Evolutionary conservation across 257 asterid species (phyloP).

Genomic region (Solanum piurae): DNA sequence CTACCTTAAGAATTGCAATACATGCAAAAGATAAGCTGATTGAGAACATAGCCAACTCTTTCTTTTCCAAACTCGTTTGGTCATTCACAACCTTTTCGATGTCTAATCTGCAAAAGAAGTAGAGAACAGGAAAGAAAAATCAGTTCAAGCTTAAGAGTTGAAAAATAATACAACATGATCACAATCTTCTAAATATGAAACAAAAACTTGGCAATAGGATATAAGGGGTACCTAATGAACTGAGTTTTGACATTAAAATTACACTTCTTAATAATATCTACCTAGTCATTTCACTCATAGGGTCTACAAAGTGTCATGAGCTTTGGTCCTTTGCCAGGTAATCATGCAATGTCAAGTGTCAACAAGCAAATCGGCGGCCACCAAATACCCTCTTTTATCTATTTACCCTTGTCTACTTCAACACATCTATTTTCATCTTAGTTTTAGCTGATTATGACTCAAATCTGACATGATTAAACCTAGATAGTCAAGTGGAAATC

Average conservation of each 20-base stretch:
- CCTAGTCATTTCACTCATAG: too few species aligned
- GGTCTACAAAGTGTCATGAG: too few species aligned
- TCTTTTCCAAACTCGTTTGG: slow-evolving; percentile 53
- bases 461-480: background rate
- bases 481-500: background rate
- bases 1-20: slow-evolving; percentile 43
- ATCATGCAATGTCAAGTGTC: too few species aligned
- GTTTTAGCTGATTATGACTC: too few species aligned
- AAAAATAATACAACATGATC: background rate
- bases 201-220: background rate
- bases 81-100: slow-evolving; percentile 47
- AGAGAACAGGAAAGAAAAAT: background rate
- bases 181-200: background rate
- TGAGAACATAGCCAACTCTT: slow-evolving; percentile 47
- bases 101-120: slow-evolving; percentile 47
- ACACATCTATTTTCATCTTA: too few species aligned
- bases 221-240: too few species aligned
- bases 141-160: background rate
- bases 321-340: too few species aligned
- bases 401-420: too few species aligned
- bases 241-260: too few species aligned
- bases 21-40: slow-evolving; percentile 45
- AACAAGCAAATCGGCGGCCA: too few species aligned
- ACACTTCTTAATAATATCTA: too few species aligned
- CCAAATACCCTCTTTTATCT: too few species aligned